These are phyloP conservation scores for Globisporangium cystogenes DNA, from an alignment of 352 stramenopile genomes.

Conservation along the genomic window DNA sequence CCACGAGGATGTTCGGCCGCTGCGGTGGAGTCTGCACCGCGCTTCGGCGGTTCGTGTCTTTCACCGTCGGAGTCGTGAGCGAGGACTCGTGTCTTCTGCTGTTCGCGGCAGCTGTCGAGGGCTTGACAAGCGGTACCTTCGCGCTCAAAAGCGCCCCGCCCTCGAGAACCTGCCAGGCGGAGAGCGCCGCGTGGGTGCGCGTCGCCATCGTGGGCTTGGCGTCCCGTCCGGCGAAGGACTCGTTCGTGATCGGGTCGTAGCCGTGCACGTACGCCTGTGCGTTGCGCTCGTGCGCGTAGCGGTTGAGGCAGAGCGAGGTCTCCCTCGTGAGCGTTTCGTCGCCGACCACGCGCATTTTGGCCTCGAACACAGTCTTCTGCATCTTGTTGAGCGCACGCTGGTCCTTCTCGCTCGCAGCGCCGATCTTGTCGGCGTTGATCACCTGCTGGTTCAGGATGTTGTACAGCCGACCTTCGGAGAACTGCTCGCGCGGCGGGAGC, in stretches of 20 bases:
- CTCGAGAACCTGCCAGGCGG: constrained; percentile 45
- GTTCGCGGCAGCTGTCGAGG: neutral
- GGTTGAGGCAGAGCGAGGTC: constrained; percentile 50
- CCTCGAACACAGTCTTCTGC: constrained; percentile 50
- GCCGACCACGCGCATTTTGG: constrained; percentile 36
- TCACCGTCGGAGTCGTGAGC: too few species aligned
- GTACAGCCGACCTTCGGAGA: constrained; percentile 62
- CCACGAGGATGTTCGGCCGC: constrained; percentile 28
- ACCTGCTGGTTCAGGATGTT: constrained; percentile 74
- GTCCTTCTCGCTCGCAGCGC: constrained; percentile 30
- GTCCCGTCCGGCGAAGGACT: constrained; percentile 40
- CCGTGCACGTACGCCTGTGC: constrained; percentile 46
- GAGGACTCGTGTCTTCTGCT: neutral
- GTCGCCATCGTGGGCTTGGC: constrained; percentile 37
- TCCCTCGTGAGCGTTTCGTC: constrained; percentile 31
- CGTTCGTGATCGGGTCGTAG: constrained; percentile 63
- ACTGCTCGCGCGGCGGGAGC: constrained; percentile 60
- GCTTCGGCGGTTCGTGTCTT: neutral
- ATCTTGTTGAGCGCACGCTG: constrained; percentile 54
- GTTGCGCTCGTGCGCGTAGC: constrained; percentile 54
- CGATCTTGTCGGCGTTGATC: constrained; percentile 41
- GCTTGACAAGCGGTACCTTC: constrained; percentile 15
- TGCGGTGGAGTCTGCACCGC: neutral
- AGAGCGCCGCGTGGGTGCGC: constrained; percentile 35
- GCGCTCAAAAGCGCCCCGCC: constrained; percentile 23